These are phyloP conservation scores for Beauveria caledonica DNA, from an alignment of 2,329 filamentous ascomycete species.

Conservation along the genomic window DNA sequence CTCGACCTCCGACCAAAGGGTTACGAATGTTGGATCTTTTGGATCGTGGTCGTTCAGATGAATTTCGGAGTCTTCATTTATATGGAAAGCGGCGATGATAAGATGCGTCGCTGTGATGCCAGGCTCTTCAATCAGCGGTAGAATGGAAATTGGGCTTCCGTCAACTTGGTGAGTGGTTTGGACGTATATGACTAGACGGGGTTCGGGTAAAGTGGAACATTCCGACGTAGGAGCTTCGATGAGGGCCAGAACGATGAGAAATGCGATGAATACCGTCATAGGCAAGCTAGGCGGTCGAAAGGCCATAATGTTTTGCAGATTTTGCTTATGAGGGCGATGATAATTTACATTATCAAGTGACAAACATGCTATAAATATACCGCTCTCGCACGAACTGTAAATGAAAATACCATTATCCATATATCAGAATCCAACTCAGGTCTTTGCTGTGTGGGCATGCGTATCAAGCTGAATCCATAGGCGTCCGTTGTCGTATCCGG, in stretches of 20 bases:
- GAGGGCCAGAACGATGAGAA: background rate
- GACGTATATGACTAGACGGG: conserved; percentile 40
- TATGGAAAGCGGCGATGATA: conserved; percentile 72
- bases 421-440: too few relatives aligned
- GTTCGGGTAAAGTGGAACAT: background rate
- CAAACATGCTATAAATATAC: too few relatives aligned
- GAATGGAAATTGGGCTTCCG: conserved; percentile 37
- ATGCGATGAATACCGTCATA: background rate
- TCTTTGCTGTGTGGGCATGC: too few relatives aligned
- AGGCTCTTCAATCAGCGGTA: conserved; percentile 35
- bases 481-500: too few relatives aligned
- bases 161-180: conserved; percentile 38
- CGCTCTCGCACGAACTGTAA: too few relatives aligned
- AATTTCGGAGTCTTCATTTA: conserved; percentile 58
- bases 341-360: too few relatives aligned
- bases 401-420: too few relatives aligned
- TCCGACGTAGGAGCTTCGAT: too few relatives aligned
- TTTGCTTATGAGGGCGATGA: background rate
- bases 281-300: background rate
- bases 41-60: conserved; percentile 71
- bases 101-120: conserved; percentile 58
- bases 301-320: background rate
- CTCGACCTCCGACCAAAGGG: conserved; percentile 68
- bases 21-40: conserved; percentile 50
- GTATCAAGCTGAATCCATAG: too few relatives aligned